These are phyloP conservation scores for Pleurotus salmoneostramineus DNA, from an alignment of 768 basidiomycete genomes.

Conservation along the genomic window DNA sequence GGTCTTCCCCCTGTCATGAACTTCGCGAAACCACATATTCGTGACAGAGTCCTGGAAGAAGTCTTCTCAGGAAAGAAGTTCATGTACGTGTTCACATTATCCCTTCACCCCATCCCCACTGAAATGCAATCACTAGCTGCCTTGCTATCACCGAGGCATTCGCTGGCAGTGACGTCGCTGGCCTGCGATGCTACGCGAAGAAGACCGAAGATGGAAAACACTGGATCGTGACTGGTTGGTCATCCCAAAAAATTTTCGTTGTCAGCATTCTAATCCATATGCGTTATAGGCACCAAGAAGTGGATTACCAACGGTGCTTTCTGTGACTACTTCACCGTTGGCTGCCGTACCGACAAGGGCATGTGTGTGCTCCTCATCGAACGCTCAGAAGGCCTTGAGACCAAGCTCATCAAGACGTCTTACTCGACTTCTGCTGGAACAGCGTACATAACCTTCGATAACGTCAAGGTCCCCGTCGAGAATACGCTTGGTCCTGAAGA, in stretches of 20 bases:
- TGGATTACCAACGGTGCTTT: conserved; percentile 23
- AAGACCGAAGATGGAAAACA: conserved; percentile 64
- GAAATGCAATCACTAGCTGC: conserved; percentile 19
- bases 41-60: conserved; percentile 43
- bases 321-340: conserved; percentile 47
- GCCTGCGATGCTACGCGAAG: conserved; percentile 56
- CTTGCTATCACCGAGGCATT: conserved; percentile 77
- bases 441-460: conserved; percentile 19
- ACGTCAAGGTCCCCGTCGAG: conserved; percentile 43
- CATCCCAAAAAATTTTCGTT: neutral
- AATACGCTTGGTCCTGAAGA: conserved; percentile 66
- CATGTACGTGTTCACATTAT: conserved; percentile 26
- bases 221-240: conserved; percentile 50
- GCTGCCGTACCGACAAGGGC: conserved; percentile 46
- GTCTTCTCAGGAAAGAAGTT: conserved; percentile 62
- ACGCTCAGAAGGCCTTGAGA: conserved; percentile 18
- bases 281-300: conserved; percentile 39
- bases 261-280: neutral
- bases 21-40: conserved; percentile 34
- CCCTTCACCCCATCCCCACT: neutral
- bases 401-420: conserved; percentile 25
- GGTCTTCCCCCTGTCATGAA: conserved; percentile 62
- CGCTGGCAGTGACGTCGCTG: conserved; percentile 67
- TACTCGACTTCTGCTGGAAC: conserved; percentile 64
- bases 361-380: conserved; percentile 13